These are phyloP conservation scores for Colletotrichum sp. DNA, from an alignment of 2,329 filamentous ascomycete species.

Conservation along the genomic window DNA sequence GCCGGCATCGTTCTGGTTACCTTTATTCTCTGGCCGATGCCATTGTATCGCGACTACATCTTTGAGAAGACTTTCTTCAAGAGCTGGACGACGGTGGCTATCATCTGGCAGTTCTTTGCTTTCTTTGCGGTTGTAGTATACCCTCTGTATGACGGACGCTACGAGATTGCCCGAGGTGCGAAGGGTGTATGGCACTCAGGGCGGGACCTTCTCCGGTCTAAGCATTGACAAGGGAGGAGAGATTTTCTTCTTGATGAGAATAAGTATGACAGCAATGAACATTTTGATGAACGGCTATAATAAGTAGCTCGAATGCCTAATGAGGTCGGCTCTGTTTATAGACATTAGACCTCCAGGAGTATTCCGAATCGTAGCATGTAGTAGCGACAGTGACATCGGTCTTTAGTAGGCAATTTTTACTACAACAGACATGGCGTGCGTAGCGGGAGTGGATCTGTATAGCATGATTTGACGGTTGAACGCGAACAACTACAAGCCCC, in stretches of 20 bases:
- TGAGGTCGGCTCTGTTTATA: background rate
- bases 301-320: background rate
- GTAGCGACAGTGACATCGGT: background rate
- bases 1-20: background rate
- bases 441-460: background rate
- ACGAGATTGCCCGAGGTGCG: background rate
- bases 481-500: background rate
- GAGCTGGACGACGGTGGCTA: conserved; percentile 54
- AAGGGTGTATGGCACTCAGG: background rate
- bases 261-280: background rate
- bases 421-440: background rate
- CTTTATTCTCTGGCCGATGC: conserved; percentile 51
- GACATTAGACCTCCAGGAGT: fast-evolving
- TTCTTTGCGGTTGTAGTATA: background rate
- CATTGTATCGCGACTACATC: conserved; percentile 59
- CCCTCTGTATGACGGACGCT: background rate
- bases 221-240: background rate
- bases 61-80: conserved; percentile 53
- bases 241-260: background rate
- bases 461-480: background rate
- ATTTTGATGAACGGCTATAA: background rate
- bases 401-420: background rate
- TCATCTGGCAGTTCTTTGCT: conserved; percentile 45
- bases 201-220: background rate
- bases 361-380: background rate